A percentile compares a stretch with the other conserved stretches of the same genome.
Conservation (phyloP, 2,329 filamentous ascomycete genomes). For the Colletotrichum truncatum region DNA sequence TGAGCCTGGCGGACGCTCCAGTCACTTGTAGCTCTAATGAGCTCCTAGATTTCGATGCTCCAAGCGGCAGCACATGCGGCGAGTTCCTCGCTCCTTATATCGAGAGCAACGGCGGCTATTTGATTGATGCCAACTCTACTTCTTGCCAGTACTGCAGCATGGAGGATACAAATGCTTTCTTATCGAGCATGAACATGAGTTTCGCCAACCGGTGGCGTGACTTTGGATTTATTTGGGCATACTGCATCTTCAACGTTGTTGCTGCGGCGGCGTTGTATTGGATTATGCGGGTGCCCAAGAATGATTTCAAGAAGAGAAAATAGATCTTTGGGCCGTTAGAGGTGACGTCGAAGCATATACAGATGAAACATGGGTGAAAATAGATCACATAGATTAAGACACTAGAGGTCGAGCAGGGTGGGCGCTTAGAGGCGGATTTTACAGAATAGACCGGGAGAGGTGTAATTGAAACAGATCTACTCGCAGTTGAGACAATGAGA, state of each 20-base stretch:
- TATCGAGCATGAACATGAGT: slow-evolving; percentile 49
- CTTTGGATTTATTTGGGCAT: slow-evolving; percentile 62
- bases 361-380: too few species aligned
- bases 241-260: slow-evolving; percentile 58
- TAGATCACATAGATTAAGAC: too few species aligned
- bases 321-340: too few species aligned
- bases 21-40: slow-evolving; percentile 45
- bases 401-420: too few species aligned
- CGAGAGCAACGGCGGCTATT: slow-evolving; percentile 52
- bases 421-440: too few species aligned
- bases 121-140: slow-evolving; percentile 52
- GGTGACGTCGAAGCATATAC: too few species aligned
- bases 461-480: too few species aligned
- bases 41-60: slow-evolving; percentile 62
- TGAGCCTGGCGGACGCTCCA: slow-evolving; percentile 32
- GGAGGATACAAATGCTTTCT: slow-evolving; percentile 46
- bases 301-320: slow-evolving; percentile 18
- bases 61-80: slow-evolving; percentile 52
- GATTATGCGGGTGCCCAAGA: slow-evolving; percentile 45
- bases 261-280: slow-evolving; percentile 59
- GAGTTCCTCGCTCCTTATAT: slow-evolving; percentile 59
- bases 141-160: slow-evolving; percentile 55
- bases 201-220: slow-evolving; percentile 63
- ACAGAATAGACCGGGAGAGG: too few species aligned
- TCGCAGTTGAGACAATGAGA: too few species aligned